Evolutionary conservation across 306 rosid genomes (phyloP), one percentile per base, ranked within the genome.

Genomic region (Clitoria ternatea): DNA sequence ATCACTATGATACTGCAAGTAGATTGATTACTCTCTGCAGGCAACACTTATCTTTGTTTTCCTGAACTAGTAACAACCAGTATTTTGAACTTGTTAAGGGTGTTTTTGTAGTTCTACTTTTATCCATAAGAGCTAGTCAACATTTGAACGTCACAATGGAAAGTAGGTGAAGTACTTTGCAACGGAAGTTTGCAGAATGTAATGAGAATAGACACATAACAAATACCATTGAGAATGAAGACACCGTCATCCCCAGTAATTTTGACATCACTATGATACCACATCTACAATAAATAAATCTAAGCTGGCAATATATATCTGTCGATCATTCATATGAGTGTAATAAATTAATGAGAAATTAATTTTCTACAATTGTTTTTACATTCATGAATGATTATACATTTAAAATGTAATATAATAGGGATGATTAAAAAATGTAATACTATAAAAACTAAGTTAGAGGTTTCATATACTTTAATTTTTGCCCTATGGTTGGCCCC

Each of bases 81-180:
- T 14, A 49, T 44, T 45, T 24, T 20, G 68, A 75, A 62, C 43
- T 37, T 32, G 11, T 35, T 6, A 7, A 61, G 43, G 18, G 53
- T 32, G 53, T 23, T 69, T 45, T 61, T 43, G 54, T 61, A 61
- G 54, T 55, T 43, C 36, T 37, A 6, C 12, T n/a, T 3, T 8
- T 1, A 48, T 4, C 19, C 72, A 10, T 75, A 11, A 37, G 20
- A 68, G 11, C 10, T 3, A 13, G 62, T 75, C 72, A 80, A 43
- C 69, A 76, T 70, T 59, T 48, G 50, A 37, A 54, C 11, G 11
- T 24, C 55, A 48, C 53, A 81, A 40, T 29, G 24, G 60, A 71
- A 63, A 80, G 61, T 56, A 76, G 78, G 71, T 70, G 70, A 47
- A 64, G 27, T 48, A 10, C 20, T 39, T 63, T 59, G 66, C 8